Evolutionary conservation across 2,329 filamentous ascomycete species (phyloP).

Genomic region (Paradendryphiella salina): DNA sequence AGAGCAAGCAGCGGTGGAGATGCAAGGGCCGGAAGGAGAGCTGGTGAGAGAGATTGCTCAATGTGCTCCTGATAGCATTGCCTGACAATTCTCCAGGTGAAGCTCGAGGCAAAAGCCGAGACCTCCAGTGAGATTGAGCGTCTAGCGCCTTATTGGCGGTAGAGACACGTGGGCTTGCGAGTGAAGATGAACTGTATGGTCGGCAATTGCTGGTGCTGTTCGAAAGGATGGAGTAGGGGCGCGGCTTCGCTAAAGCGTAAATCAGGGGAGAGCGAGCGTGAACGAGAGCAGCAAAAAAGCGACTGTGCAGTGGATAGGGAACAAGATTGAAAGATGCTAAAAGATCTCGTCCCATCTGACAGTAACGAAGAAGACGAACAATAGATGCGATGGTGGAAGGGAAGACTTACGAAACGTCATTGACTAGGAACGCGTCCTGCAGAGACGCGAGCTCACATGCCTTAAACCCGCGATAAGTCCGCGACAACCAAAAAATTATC

Average conservation of each 20-base stretch:
- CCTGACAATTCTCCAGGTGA: not conserved
- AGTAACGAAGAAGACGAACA: not conserved
- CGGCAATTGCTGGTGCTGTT: not conserved
- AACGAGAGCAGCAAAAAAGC: not conserved
- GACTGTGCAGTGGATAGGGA: not conserved
- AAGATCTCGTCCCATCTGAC: not conserved
- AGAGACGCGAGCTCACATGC: slow-evolving; percentile 25
- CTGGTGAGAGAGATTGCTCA: slow-evolving; percentile 7
- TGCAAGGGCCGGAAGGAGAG: slow-evolving; percentile 5
- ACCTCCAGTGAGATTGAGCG: not conserved
- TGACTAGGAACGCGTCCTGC: slow-evolving; percentile 10
- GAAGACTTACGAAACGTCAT: slow-evolving; percentile 7
- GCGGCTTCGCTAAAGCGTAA: not conserved
- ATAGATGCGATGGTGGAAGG: not conserved
- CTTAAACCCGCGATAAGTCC: slow-evolving; percentile 28
- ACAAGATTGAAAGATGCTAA: no score
- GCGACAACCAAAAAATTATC: slow-evolving; percentile 30
- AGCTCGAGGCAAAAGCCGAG: no score
- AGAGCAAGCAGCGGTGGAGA: not conserved
- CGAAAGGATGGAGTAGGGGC: not conserved
- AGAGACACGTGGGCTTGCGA: not conserved
- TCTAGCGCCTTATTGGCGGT: no score
- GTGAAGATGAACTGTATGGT: not conserved
- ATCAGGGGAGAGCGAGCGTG: slow-evolving; percentile 1
- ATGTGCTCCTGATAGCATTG: not conserved